Conservation (phyloP, 1,284 basidiomycete genomes). For the Tylopilus orsonianus region DNA sequence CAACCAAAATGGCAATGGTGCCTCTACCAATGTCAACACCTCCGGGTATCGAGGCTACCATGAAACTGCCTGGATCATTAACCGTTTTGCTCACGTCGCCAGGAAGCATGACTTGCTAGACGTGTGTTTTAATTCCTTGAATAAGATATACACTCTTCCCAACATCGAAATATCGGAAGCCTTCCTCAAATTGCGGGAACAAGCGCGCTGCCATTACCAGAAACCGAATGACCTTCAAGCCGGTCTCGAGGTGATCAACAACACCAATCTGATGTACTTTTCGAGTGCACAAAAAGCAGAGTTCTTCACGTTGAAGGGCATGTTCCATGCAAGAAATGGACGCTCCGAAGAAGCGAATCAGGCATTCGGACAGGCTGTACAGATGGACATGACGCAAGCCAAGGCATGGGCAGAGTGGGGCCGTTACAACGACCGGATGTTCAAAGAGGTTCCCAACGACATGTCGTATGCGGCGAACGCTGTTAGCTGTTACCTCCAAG, state of each 20-base stretch:
- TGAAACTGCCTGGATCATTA: slow-evolving; percentile 99
- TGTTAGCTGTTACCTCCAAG: slow-evolving; percentile 97
- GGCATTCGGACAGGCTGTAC: slow-evolving; percentile 93
- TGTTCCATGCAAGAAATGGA: slow-evolving; percentile 92
- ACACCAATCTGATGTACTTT: slow-evolving; percentile 99
- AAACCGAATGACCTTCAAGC: slow-evolving; percentile 91
- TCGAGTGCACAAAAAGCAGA: slow-evolving; percentile 94
- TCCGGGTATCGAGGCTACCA: slow-evolving; percentile 99
- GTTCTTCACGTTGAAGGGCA: slow-evolving; percentile 99
- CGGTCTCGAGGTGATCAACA: slow-evolving; percentile 98
- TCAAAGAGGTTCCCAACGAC: slow-evolving; percentile 79
- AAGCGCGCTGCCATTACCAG: slow-evolving; percentile 99
- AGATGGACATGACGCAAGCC: slow-evolving; percentile 92
- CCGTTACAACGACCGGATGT: slow-evolving; percentile 90
- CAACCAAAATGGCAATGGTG: slow-evolving; percentile 47
- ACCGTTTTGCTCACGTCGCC: slow-evolving; percentile 99
- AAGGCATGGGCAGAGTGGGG: slow-evolving; percentile 99
- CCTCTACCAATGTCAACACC: slow-evolving; percentile 69
- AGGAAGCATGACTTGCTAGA: slow-evolving; percentile 96
- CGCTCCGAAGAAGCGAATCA: slow-evolving; percentile 90
- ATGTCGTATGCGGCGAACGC: slow-evolving; percentile 84
- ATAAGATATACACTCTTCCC: slow-evolving; percentile 97
- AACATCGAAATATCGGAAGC: slow-evolving; percentile 99
- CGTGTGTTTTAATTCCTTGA: slow-evolving; percentile 93
- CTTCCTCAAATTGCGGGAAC: slow-evolving; percentile 97